Evolutionary conservation across 1,139 yeast species (phyloP), one percentile per base, ranked within the genome.

Genomic region (Citeromyces siamensis): DNA sequence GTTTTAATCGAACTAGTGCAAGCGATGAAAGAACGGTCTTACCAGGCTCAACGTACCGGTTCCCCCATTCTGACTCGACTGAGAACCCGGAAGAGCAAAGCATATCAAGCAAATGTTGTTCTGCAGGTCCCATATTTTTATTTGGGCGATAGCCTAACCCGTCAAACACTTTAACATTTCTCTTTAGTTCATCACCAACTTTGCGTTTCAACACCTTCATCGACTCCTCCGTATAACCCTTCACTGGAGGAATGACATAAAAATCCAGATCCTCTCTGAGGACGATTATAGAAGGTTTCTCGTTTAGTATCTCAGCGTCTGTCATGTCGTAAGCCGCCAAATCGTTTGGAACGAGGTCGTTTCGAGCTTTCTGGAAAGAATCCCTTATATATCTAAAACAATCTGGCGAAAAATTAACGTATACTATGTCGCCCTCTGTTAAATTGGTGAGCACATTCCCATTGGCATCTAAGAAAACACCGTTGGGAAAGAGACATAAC

Each of bases 61-160:
- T 78, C 3, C 95, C 96, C 99, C 99, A 93, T 17, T 55, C 52
- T 33, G 84, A 88, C 21, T 66, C 65, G 6, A 70, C 60, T 4
- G 65, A 59, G 46, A 88, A 84, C 1, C 99, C 99, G 1, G 94
- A 79, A 1, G 93, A 69, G 50, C 96, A 86, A 38, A 93, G 68
- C 98, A 93, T 93, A 45, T 86, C 96, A 58, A 85, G 73, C 38
- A 93, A 65, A 58, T 90, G 97, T 53, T 82, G 90, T 55, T 93
- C 99, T 1, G 98, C 97, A 6, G 95, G 81, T 3, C 94, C 95
- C 40, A 84, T 61, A 21, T 62, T 64, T 45, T 72, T 74, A 4
- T 55, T 64, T 3, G 62, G 55, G 19, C 45, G 50, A 41, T 57
- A 61, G 2, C 66, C 68, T 41, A 82, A 63, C 0, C 97, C 97